Conservation (phyloP, 495 filamentous ascomycete species). For the Xylaria bambusicola region DNA sequence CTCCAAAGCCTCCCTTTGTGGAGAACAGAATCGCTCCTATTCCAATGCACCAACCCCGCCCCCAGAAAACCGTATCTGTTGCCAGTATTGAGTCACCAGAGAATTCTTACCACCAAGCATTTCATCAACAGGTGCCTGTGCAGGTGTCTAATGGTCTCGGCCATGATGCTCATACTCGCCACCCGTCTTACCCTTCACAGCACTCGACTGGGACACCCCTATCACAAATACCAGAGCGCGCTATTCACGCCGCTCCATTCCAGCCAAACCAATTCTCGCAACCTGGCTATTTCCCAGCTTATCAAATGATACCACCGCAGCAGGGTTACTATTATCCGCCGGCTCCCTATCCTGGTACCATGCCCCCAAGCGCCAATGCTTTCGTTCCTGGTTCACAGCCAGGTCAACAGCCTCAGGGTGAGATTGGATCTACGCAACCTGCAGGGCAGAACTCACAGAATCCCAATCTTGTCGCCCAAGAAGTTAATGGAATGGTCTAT, state of each 20-base stretch:
- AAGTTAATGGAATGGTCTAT: conserved; percentile 92
- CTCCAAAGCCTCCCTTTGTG: conserved; percentile 72
- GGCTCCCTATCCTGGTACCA: conserved; percentile 55
- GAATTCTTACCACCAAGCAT: conserved; percentile 79
- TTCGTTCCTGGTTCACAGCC: conserved; percentile 60
- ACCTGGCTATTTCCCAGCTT: conserved; percentile 64
- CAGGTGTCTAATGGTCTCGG: conserved; percentile 61
- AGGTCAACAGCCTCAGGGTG: conserved; percentile 52
- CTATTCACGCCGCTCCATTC: conserved; percentile 89
- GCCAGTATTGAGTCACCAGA: conserved; percentile 92
- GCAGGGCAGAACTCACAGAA: conserved; percentile 46
- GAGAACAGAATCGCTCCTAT: conserved; percentile 76
- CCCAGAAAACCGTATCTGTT: conserved; percentile 92
- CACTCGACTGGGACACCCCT: conserved; percentile 80
- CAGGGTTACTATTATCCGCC: conserved; percentile 60
- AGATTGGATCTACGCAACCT: conserved; percentile 42
- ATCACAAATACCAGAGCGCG: conserved; percentile 92
- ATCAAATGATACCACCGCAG: conserved; percentile 52
- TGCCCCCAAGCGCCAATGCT: conserved; percentile 56
- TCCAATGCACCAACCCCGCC: conserved; percentile 94
- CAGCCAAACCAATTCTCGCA: conserved; percentile 72
- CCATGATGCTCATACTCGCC: conserved; percentile 65
- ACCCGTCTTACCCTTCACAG: conserved; percentile 76
- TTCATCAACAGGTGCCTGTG: conserved; percentile 85
- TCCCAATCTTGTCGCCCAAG: conserved; percentile 79